A percentile compares a stretch with the other conserved stretches of the same genome.
Evolutionary conservation across 352 stramenopile species (phyloP).

Genomic region (Globisporangium abappressorium): DNA sequence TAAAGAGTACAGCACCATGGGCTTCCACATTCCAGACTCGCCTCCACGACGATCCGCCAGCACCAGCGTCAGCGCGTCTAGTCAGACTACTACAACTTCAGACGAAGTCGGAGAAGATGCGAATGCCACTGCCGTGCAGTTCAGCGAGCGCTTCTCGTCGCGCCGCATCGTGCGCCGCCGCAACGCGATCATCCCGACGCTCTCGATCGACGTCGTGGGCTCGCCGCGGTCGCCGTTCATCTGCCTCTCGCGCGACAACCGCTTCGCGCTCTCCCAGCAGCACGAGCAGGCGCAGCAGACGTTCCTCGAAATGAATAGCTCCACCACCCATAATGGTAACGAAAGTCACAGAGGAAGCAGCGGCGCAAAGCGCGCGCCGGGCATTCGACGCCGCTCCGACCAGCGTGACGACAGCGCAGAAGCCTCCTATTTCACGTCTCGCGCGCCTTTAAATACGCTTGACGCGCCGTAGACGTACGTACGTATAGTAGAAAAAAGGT

Average conservation of each 20-base stretch:
- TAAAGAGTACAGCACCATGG: conserved; percentile 31
- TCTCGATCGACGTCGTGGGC: conserved; percentile 40
- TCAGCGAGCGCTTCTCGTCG: conserved; percentile 10
- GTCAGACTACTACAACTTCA: conserved; percentile 5
- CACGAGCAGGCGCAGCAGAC: conserved; percentile 27
- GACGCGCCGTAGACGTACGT: conserved; percentile 1
- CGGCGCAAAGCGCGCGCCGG: conserved; percentile 7
- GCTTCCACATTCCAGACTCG: conserved; percentile 67
- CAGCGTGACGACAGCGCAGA: not conserved
- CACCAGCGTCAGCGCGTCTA: conserved; percentile 19
- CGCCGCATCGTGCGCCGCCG: conserved; percentile 31
- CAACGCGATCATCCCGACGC: conserved; percentile 56
- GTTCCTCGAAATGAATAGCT: not conserved
- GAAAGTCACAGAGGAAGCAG: not conserved
- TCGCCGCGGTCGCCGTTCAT: conserved; percentile 41
- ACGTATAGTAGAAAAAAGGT: not conserved
- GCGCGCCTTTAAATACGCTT: conserved; percentile 7
- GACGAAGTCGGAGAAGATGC: not conserved
- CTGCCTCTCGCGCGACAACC: conserved; percentile 32
- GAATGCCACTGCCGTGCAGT: conserved; percentile 1
- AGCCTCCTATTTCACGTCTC: not conserved
- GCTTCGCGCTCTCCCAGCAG: conserved; percentile 29
- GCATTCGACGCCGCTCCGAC: conserved; percentile 7
- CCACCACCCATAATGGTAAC: not conserved
- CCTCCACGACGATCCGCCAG: conserved; percentile 13